phyloP scores from a whole-genome alignment of 768 basidiomycete genomes.

The Rhizopogon rudus region DNA sequence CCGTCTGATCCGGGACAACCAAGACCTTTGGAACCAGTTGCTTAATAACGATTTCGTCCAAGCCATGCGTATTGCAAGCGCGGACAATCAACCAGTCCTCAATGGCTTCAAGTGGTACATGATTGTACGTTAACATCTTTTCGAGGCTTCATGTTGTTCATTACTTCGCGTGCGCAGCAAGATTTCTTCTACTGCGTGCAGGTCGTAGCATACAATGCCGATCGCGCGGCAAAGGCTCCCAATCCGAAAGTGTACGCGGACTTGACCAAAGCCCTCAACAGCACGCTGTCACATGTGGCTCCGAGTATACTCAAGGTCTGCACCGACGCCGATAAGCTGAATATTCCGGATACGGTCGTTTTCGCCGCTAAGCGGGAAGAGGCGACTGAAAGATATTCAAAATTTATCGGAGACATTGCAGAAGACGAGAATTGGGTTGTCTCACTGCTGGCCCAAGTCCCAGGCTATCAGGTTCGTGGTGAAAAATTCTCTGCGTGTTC shows the following conservation, averaged over 20 bases:
- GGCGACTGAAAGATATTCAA: constrained; percentile 3
- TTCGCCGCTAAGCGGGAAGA: constrained; percentile 2
- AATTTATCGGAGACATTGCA: constrained; percentile 5
- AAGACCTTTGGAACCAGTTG: constrained; percentile 9
- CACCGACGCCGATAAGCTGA: constrained; percentile 1
- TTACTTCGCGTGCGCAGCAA: constrained; percentile 2
- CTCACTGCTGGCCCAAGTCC: constrained; percentile 8
- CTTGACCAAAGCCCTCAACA: neutral
- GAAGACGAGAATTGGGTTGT: constrained; percentile 5
- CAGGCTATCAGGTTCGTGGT: constrained; percentile 9
- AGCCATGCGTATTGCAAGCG: constrained; percentile 1
- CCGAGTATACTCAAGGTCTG: constrained; percentile 1
- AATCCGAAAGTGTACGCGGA: constrained; percentile 1
- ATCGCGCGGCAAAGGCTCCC: constrained; percentile 8
- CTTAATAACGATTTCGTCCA: constrained; percentile 6
- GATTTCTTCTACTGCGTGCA: constrained; percentile 11
- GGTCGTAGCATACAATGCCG: constrained; percentile 7
- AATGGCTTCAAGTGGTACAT: constrained; percentile 9
- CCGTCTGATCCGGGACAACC: constrained; percentile 8
- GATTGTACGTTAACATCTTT: neutral
- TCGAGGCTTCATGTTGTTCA: neutral
- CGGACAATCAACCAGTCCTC: constrained; percentile 2
- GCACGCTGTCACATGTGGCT: constrained; percentile 3
- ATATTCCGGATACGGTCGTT: constrained; percentile 3
- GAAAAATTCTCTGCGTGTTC: neutral